Evolutionary conservation across 2,329 filamentous ascomycete genomes (phyloP), one percentile per base, ranked within the genome.

Genomic region (Periconia sp.): DNA sequence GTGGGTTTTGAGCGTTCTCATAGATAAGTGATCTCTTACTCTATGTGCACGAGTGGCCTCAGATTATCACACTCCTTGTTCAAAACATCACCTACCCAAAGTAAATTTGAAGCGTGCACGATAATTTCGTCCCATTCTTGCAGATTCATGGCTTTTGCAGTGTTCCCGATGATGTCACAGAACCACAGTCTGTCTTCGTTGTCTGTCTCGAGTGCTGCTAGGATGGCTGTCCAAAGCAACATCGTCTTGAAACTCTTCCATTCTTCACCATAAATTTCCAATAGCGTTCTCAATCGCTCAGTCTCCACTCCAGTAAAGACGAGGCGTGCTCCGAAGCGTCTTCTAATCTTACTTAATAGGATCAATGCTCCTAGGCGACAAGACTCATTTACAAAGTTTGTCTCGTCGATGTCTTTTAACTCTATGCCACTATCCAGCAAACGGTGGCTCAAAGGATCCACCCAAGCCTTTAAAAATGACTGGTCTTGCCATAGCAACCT

Each of bases 281-380:
- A 40, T 36, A 46, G 25, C 23, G 36, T 46, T 40, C 36, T 40
- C 42, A 46, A 40, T 40, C 36, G 29, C 36, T 46, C 42, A 40
- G 42, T 46, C 31, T 46, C 42, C 36, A 46, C 36, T 40, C 29
- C 42, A 40, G 42, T 46, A 36, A 46, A 46, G 42, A 46, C 36
- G 17, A 46, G 36, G 36, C 42, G 42, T 40, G 42, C 36, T 40
- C 42, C 36, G 32, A 46, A 46, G 23, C 42, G 42, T 36, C 42
- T 40, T 46, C 42, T 40, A 40, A 46, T 40, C 30, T 46, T 46
- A 35, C 36, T 40, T 36, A 46, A 24, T 35, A 46, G 36, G 36
- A 46, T 46, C 36, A 46, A 40, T 46, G 42, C 36, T 40, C 42
- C 42, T 46, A 46, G 36, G 24, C 42, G 42, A 46, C 42, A 46